These are phyloP conservation scores for Amylocarpus encephaloides DNA, from an alignment of 2,329 filamentous ascomycete species.

Conservation along the genomic window DNA sequence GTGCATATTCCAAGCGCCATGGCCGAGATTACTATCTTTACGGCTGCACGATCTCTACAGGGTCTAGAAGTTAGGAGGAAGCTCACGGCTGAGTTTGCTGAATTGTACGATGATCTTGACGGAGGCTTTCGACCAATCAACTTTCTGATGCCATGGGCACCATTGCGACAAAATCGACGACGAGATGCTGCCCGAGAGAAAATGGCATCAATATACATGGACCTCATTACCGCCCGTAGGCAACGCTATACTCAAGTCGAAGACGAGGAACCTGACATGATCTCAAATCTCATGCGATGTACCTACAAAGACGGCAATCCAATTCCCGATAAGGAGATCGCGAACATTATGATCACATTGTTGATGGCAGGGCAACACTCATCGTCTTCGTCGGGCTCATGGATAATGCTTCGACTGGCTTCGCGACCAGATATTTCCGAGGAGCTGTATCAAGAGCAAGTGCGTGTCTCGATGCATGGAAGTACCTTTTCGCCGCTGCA, in stretches of 20 bases:
- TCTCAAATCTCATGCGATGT: conserved; percentile 53
- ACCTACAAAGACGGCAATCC: conserved; percentile 69
- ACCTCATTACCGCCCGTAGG: conserved; percentile 58
- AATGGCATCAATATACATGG: conserved; percentile 72
- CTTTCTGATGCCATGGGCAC: conserved; percentile 80
- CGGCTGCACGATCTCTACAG: conserved; percentile 76
- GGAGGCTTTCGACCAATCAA: conserved; percentile 83
- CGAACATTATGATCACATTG: conserved; percentile 92
- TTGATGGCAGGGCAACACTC: conserved; percentile 88
- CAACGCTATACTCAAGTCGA: conserved; percentile 48
- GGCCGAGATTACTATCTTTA: conserved; percentile 82
- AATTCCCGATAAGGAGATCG: conserved; percentile 73
- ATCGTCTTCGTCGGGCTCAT: conserved; percentile 71
- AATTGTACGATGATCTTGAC: conserved; percentile 78
- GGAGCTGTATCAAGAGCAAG: conserved; percentile 75
- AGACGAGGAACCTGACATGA: conserved; percentile 56
- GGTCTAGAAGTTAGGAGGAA: conserved; percentile 71
- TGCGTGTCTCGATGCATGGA: conserved; percentile 52
- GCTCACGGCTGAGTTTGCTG: conserved; percentile 72
- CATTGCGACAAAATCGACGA: conserved; percentile 74
- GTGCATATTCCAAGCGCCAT: conserved; percentile 70
- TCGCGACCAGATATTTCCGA: conserved; percentile 68
- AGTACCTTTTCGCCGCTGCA: conserved; percentile 63
- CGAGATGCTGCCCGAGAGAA: conserved; percentile 72
- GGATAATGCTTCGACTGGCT: conserved; percentile 76